Percentiles rank a stretch among this genome's conserved stretches.
phyloP scores from a whole-genome alignment of 352 stramenopile genomes.

The Albugo candida region DNA sequence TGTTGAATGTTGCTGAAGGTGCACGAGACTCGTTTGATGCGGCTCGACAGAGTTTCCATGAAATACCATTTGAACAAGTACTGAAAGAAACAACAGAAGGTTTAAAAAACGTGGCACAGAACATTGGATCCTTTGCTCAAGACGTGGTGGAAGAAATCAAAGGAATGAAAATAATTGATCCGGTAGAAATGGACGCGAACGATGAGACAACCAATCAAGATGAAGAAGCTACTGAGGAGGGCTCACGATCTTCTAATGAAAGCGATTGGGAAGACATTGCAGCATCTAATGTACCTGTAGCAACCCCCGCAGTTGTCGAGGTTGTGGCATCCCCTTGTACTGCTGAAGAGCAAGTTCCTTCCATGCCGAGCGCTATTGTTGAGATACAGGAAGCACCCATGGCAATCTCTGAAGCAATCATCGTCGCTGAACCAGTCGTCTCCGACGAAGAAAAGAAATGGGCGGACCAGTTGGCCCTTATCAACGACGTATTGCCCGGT shows the following conservation, averaged over 20 bases:
- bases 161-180: conserved; percentile 1
- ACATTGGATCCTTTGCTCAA: conserved; percentile 54
- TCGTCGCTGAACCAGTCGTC: conserved; percentile 15
- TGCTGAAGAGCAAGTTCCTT: not conserved
- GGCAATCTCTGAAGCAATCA: conserved; percentile 1
- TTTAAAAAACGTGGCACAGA: conserved; percentile 56
- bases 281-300: conserved; percentile 12
- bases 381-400: not conserved
- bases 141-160: conserved; percentile 61
- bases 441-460: conserved; percentile 67
- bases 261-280: conserved; percentile 36
- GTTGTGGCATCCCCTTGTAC: conserved; percentile 11
- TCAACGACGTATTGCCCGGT: conserved; percentile 55
- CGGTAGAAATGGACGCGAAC: conserved; percentile 14
- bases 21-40: conserved; percentile 28
- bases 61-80: conserved; percentile 69
- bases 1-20: conserved; percentile 33
- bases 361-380: not conserved
- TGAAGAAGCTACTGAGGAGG: conserved; percentile 11
- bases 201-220: conserved; percentile 7
- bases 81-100: conserved; percentile 58
- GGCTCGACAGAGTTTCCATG: conserved; percentile 37
- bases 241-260: conserved; percentile 17
- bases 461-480: conserved; percentile 37
- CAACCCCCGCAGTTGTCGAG: conserved; percentile 15